Evolutionary conservation across 768 basidiomycete genomes (phyloP), one percentile per base, ranked within the genome.

Genomic region (Thelephora ganbajun): DNA sequence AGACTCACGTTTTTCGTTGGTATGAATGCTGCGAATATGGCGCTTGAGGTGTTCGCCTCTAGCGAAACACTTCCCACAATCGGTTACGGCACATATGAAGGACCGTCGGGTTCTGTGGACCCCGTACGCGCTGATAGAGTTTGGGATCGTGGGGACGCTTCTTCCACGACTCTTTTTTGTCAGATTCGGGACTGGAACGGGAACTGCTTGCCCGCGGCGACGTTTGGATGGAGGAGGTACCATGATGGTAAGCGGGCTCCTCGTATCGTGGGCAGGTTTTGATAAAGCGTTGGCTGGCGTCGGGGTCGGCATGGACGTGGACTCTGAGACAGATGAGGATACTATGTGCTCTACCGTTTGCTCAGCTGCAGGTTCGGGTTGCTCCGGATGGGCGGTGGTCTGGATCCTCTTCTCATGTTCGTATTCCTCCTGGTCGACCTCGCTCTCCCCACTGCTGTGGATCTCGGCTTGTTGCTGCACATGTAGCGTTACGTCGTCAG

Each of bases 21-120:
- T 91, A 64, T 93, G 90, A 47, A 93, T 89, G 57, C 82, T 83
- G 54, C 87, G 66, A 35, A 92, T 74, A 61, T 93, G 90, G 52
- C 91, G 69, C 70, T 92, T 92, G 53, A 94, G 66, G 61, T 94
- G 91, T 63, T 94, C 91, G 18, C 83, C 83, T 26, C 91, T 72
- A 33, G 82, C 80, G 63, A 94, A 93, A 56, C 80, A 84, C 65
- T 91, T 91, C 37, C 82, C 83, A 61, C 91, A 93, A 5, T 80
- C 88, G 13, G 75, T 73, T 22, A 91, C 87, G 50, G 74, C 73
- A 68, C 89, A 92, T 43, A 76, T 67, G 61, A 87, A 87, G 43
- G 56, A 59, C 36, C 67, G 58, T 42, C 56, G 35, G 33, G 57
- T 53, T 54, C 61, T 62, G 47, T 58, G 60, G 45, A 53, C 49